Evolutionary conservation across 192 early-diverging fungal genomes (phyloP).

Genomic region (Obelidium mucronatum): DNA sequence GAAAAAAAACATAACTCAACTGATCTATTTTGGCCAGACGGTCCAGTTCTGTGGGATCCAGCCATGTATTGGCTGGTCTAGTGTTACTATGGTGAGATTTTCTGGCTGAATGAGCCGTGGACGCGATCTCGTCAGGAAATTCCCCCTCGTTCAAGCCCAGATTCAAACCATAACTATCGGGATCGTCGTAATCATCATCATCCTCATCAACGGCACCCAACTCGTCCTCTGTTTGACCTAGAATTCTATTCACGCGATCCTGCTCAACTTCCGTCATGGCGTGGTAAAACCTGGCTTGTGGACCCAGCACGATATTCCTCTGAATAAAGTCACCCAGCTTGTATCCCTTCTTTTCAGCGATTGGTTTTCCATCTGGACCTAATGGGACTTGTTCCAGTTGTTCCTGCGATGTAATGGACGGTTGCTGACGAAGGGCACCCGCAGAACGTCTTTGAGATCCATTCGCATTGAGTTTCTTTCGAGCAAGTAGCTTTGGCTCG

Average conservation of each 20-base stretch:
- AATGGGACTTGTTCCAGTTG: no score
- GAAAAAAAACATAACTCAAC: background rate
- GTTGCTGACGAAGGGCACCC: no score
- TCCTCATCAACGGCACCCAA: conserved; percentile 15
- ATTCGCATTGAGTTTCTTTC: background rate
- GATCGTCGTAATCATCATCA: conserved; percentile 5
- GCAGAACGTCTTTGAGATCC: no score
- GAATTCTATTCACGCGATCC: no score
- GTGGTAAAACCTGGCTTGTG: no score
- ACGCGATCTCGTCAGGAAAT: background rate
- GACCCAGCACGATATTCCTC: no score
- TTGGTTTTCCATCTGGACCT: no score
- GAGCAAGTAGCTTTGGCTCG: conserved; percentile 44
- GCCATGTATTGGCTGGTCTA: background rate
- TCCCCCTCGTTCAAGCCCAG: background rate
- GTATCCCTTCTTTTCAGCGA: no score
- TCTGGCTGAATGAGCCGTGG: background rate
- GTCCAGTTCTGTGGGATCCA: conserved; percentile 14
- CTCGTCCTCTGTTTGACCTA: conserved; percentile 40
- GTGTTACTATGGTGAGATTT: background rate
- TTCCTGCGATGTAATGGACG: no score
- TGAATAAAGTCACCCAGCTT: conserved; percentile 56
- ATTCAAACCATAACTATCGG: background rate
- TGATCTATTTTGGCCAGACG: conserved; percentile 3
- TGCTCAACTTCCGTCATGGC: no score